These are phyloP conservation scores for Camellia sinensis DNA, from an alignment of 148 eudicot genomes.

Conservation along the genomic window DNA sequence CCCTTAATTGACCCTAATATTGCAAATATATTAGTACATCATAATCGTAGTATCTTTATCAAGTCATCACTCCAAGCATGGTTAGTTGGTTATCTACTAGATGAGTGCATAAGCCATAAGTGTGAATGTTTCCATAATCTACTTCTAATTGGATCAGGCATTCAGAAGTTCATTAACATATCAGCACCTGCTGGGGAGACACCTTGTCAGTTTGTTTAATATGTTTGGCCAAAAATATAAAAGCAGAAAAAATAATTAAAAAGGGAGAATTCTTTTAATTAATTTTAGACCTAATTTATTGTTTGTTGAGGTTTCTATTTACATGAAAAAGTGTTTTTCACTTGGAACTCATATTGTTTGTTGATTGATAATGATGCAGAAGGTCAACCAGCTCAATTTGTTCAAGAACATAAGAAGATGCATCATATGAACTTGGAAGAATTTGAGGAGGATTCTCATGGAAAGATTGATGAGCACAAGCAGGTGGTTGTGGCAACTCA, in stretches of 20 bases:
- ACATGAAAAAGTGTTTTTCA: too few relatives aligned
- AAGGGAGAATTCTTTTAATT: not conserved
- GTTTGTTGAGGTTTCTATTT: not conserved
- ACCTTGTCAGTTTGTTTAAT: not conserved
- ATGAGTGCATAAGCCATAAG: too few relatives aligned
- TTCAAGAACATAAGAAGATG: not conserved
- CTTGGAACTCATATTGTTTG: not conserved
- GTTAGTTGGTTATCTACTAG: too few relatives aligned
- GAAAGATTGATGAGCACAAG: not conserved
- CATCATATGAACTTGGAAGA: not conserved
- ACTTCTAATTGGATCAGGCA: too few relatives aligned
- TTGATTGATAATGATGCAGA: conserved; percentile 12
- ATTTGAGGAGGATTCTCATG: not conserved
- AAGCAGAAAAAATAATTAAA: too few relatives aligned
- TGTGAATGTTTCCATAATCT: too few relatives aligned
- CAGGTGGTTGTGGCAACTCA: not conserved
- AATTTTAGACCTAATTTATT: not conserved
- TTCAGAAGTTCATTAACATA: too few relatives aligned
- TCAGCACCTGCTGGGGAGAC: not conserved
- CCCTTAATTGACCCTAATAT: not conserved
- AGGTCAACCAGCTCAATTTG: not conserved
- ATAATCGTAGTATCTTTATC: not conserved
- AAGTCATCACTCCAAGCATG: not conserved
- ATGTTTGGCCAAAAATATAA: not conserved
- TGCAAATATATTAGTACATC: not conserved